Evolutionary conservation across 371 early-diverging fungal genomes (phyloP).

Genomic region (Lichtheimia corymbifera): DNA sequence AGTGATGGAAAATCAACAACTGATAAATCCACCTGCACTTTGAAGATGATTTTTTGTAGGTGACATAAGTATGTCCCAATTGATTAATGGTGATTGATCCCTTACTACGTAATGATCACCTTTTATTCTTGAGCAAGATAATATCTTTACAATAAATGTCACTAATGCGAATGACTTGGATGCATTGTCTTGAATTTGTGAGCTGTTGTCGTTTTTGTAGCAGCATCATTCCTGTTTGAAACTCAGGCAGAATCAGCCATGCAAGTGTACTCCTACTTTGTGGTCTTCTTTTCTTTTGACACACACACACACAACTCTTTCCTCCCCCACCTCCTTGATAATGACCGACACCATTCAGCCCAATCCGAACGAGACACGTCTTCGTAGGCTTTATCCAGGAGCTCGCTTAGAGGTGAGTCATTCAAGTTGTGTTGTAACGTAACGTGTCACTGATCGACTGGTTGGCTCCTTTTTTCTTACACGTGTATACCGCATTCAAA

Average conservation of each 20-base stretch:
- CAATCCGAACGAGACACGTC: background rate
- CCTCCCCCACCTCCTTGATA: background rate
- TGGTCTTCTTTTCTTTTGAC: background rate
- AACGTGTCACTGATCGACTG: background rate
- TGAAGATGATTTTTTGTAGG: no score
- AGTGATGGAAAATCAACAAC: no score
- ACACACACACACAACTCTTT: background rate
- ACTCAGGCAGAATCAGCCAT: background rate
- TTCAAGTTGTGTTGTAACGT: no score
- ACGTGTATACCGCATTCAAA: slow-evolving; percentile 24
- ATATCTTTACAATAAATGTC: no score
- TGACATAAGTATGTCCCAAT: no score
- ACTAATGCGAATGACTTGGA: no score
- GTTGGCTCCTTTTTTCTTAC: background rate
- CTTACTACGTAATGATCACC: no score
- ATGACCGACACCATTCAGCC: slow-evolving; percentile 7
- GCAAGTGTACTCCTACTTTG: background rate
- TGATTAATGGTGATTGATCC: no score
- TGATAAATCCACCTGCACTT: no score
- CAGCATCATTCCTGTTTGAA: background rate
- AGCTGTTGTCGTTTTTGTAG: background rate
- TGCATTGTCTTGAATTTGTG: no score
- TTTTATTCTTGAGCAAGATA: no score
- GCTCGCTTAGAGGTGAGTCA: slow-evolving; percentile 38
- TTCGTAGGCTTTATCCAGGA: slow-evolving; percentile 43